Base-by-base conservation (phyloP, 2,329 filamentous ascomycete genomes). In the Aspergillus pseudoglaucus region DNA sequence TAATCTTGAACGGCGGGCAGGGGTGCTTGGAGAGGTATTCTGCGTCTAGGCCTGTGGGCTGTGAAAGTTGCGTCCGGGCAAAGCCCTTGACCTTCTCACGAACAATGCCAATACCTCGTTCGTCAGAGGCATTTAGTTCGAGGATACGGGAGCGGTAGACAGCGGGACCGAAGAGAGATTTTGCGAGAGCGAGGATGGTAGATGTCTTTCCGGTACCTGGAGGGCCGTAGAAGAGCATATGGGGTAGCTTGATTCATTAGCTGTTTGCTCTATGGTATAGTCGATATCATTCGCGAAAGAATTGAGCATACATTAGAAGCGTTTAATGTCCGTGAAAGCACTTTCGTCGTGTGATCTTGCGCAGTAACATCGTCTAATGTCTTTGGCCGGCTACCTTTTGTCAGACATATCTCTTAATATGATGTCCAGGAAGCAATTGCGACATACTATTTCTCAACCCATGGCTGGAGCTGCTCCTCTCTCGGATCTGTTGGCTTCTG, bases 171-270 rank as follows among this genome's bases (percentile, higher is more conserved):
- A 95, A 98, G 51, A 99, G 86, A 65, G 97, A 90, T 72, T 96
- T 96, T 47, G 93, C 90, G 25, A 98, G 84, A 2, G 94, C 94
- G 54, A 99, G 87, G 59, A 99, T 90, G 0, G 94, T 98, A 2
- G 89, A 95, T 1, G 93, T 99, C 75, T 99, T 99, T 59, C 93
- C 93, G 0, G 93, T 98, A 38, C 93, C 93, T 0, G 93, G 94
- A 0, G 94, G 93, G 3, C 93, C 93, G 66, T 98, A 98, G 78
- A 97, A 97, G 61, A 99, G 87, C 89, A 98, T 96, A 71, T 99
- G 94, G 3, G 93, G 93, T 35, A 98, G 85, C 82, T 88, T 54
- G 23, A 30, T 12, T 23, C 32, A 42, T 50, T 35, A 50, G 43
- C 27, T 39, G 18, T 42, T 14, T 18, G 38, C 23, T 35, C 5